Evolutionary conservation across 2,329 filamentous ascomycete genomes (phyloP).

Genomic region (Exophiala calicioides): DNA sequence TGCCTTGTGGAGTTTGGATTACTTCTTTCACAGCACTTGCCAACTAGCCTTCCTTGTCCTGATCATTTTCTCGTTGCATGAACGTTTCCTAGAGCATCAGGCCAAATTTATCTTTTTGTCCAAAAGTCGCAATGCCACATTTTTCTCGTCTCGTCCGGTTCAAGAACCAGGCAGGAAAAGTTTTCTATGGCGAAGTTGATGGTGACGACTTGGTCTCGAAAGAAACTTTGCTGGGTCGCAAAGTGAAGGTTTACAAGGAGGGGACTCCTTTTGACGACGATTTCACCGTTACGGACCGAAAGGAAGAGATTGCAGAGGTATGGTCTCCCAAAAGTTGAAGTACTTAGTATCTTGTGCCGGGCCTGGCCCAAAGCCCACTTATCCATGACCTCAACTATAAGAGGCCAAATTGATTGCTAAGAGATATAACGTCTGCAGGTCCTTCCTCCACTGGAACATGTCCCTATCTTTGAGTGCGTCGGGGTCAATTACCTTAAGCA

Average conservation of each 20-base stretch:
- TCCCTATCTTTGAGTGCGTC: slow-evolving; percentile 21
- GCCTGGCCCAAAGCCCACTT: no score
- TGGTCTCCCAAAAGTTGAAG: not conserved
- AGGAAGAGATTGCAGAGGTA: slow-evolving; percentile 7
- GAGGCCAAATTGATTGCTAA: no score
- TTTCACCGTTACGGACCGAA: not conserved
- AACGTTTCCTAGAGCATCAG: no score
- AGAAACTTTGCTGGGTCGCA: not conserved
- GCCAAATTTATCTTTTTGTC: no score
- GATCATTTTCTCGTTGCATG: no score
- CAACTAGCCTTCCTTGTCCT: no score
- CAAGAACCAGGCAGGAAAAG: not conserved
- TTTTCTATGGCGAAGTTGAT: slow-evolving; percentile 4
- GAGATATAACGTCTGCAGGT: no score
- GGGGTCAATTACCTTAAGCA: slow-evolving; percentile 25
- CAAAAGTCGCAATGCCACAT: slow-evolving; percentile 1
- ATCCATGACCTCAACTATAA: no score
- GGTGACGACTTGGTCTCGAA: not conserved
- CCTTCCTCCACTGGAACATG: slow-evolving; percentile 43
- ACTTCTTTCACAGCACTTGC: no score
- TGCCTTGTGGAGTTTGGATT: no score
- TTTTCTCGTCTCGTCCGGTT: slow-evolving; percentile 6
- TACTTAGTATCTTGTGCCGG: no score
- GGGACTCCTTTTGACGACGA: slow-evolving; percentile 4
- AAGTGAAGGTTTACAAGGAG: slow-evolving; percentile 3